Conservation (phyloP, 352 stramenopile genomes). For the Phytophthora nicotianae region DNA sequence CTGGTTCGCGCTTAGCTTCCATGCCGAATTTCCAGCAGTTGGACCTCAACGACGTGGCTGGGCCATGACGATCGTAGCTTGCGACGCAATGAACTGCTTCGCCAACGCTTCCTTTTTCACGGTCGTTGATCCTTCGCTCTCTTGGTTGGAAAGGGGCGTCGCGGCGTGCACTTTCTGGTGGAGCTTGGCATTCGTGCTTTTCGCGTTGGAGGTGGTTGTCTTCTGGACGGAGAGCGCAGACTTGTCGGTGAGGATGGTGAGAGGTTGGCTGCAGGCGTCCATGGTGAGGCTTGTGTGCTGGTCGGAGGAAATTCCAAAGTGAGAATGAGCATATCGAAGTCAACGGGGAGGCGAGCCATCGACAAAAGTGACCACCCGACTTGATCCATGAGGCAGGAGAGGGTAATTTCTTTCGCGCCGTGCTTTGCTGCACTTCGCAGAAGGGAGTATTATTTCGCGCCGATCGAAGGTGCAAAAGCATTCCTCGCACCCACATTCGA, state of each 20-base stretch:
- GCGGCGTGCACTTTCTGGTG: neutral
- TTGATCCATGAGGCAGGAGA: neutral
- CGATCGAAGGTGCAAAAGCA: neutral
- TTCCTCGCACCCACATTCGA: neutral
- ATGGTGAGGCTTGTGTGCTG: neutral
- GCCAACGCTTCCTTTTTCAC: neutral
- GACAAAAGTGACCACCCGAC: too few species aligned
- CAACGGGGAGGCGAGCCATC: neutral
- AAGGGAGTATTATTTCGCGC: neutral
- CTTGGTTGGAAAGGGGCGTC: neutral
- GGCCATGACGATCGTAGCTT: neutral
- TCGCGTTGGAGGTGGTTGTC: neutral
- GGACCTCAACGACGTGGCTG: neutral
- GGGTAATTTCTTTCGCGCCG: neutral
- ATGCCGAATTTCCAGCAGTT: neutral
- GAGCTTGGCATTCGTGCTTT: neutral
- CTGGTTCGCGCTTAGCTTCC: too few species aligned
- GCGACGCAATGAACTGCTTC: neutral
- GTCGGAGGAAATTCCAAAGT: neutral
- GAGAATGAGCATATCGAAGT: neutral
- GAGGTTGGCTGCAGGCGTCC: neutral
- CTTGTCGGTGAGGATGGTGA: neutral
- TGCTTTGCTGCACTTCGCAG: neutral
- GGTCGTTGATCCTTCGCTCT: neutral
- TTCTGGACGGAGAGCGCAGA: neutral